phyloP scores from a whole-genome alignment of 768 basidiomycete species.

The Phlebiopsis gigantea region DNA sequence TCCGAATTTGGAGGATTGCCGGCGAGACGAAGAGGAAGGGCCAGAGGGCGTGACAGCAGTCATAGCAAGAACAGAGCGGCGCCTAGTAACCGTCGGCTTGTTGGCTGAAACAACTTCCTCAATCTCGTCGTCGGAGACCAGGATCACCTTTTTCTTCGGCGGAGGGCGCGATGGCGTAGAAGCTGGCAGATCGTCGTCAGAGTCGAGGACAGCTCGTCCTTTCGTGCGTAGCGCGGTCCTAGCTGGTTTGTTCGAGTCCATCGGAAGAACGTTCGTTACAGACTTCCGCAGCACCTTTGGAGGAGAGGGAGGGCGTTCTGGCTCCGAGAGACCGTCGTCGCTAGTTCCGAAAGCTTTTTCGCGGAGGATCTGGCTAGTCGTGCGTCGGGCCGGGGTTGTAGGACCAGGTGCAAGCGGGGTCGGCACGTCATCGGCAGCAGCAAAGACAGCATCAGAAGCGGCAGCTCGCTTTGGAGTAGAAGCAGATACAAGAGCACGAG shows the following conservation, averaged over 20 bases:
- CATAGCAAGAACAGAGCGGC: constrained; percentile 10
- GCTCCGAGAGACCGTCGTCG: constrained; percentile 22
- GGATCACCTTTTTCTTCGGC: neutral
- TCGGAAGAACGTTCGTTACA: neutral
- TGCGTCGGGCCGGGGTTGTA: constrained; percentile 18
- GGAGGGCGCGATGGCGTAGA: constrained; percentile 7
- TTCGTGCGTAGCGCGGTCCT: constrained; percentile 1
- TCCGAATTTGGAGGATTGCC: neutral
- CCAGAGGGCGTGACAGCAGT: neutral
- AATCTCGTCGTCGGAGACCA: constrained; percentile 14
- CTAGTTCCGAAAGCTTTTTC: constrained; percentile 19
- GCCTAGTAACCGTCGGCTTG: constrained; percentile 8
- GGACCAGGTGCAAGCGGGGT: neutral
- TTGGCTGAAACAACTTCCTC: constrained; percentile 9
- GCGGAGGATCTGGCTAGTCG: constrained; percentile 15
- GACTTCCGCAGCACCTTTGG: neutral
- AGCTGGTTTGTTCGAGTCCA: constrained; percentile 1
- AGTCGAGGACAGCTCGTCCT: constrained; percentile 14
- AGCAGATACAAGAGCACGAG: neutral
- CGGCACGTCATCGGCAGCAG: neutral
- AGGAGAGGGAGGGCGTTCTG: constrained; percentile 8
- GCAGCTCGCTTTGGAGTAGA: neutral
- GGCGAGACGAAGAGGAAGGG: neutral
- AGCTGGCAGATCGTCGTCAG: constrained; percentile 17
- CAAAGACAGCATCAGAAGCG: neutral